A percentile compares a stretch with the other conserved stretches of the same genome.
phyloP scores from a whole-genome alignment of 1,284 basidiomycete genomes.

The Ustilago cynodontis region DNA sequence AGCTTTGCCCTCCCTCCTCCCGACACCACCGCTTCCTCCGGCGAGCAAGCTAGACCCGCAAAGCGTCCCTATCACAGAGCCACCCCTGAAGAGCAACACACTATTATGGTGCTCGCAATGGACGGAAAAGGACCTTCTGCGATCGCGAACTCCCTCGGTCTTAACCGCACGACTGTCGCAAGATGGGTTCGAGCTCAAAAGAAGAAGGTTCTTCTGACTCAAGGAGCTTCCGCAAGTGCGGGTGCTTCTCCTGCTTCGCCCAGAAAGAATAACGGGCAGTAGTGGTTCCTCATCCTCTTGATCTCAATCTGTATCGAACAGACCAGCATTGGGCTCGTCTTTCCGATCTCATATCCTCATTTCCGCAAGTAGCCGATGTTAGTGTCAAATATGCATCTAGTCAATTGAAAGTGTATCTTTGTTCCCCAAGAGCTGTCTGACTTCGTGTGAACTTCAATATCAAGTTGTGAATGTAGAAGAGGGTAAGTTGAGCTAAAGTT shows the following conservation, averaged over 20 bases:
- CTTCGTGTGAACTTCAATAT: background rate
- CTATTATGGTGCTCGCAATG: slow-evolving; percentile 12
- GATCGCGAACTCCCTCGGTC: slow-evolving; percentile 13
- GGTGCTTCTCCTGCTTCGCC: background rate
- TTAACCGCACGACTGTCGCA: slow-evolving; percentile 11
- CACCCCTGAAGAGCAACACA: slow-evolving; percentile 9
- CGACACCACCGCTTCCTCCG: background rate
- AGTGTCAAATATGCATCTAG: background rate
- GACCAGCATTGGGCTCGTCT: background rate
- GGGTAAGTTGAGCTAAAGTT: background rate
- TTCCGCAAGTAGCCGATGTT: background rate
- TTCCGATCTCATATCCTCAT: background rate
- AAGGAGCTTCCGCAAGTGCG: background rate
- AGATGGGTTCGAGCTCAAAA: slow-evolving; percentile 11
- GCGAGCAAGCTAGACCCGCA: background rate
- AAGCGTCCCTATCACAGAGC: background rate
- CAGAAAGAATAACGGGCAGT: slow-evolving; percentile 5
- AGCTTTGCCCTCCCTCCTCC: background rate
- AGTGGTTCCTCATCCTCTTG: background rate
- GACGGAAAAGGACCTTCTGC: slow-evolving; percentile 1
- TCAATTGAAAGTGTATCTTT: background rate
- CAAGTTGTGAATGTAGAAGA: background rate
- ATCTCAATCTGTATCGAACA: background rate
- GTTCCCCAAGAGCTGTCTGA: background rate
- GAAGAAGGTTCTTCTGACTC: background rate